phyloP scores from a whole-genome alignment of 1,284 basidiomycete genomes.

The Ceratobasidium sp. region DNA sequence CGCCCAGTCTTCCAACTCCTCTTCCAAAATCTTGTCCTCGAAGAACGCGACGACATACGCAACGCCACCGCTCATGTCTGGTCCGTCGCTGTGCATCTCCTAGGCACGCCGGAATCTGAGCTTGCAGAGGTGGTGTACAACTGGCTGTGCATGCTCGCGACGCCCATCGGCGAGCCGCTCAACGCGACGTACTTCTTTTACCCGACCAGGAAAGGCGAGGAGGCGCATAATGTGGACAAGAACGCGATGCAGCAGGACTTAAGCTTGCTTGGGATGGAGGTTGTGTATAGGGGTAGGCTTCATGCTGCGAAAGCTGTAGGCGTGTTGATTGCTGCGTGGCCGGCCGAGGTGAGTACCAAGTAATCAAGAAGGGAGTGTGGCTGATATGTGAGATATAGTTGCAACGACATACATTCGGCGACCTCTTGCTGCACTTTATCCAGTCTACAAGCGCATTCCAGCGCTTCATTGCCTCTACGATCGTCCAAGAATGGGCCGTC shows the following conservation, averaged over 20 bases:
- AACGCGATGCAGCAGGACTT: constrained; percentile 94
- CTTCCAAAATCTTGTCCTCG: constrained; percentile 94
- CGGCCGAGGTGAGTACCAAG: constrained; percentile 61
- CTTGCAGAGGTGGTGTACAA: constrained; percentile 47
- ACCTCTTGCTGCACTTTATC: constrained; percentile 81
- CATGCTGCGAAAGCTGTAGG: constrained; percentile 86
- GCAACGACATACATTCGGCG: constrained; percentile 61
- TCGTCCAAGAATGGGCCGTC: constrained; percentile 92
- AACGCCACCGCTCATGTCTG: constrained; percentile 82
- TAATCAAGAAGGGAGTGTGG: background rate
- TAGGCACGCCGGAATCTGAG: constrained; percentile 44
- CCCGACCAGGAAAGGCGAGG: constrained; percentile 61
- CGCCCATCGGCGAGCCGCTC: constrained; percentile 86
- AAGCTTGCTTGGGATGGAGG: constrained; percentile 82
- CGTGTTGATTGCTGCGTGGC: constrained; percentile 75
- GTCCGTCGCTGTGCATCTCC: constrained; percentile 67
- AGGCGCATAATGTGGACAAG: constrained; percentile 95
- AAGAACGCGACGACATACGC: constrained; percentile 89
- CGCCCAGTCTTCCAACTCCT: constrained; percentile 83
- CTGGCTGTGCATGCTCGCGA: constrained; percentile 93
- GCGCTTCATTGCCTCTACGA: constrained; percentile 83
- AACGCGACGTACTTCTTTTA: constrained; percentile 79
- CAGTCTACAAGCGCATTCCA: constrained; percentile 92
- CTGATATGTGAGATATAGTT: constrained; percentile 2
- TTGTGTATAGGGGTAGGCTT: constrained; percentile 84